Evolutionary conservation across 495 filamentous ascomycete species (phyloP).

Genomic region (Bryoglossum gracile): DNA sequence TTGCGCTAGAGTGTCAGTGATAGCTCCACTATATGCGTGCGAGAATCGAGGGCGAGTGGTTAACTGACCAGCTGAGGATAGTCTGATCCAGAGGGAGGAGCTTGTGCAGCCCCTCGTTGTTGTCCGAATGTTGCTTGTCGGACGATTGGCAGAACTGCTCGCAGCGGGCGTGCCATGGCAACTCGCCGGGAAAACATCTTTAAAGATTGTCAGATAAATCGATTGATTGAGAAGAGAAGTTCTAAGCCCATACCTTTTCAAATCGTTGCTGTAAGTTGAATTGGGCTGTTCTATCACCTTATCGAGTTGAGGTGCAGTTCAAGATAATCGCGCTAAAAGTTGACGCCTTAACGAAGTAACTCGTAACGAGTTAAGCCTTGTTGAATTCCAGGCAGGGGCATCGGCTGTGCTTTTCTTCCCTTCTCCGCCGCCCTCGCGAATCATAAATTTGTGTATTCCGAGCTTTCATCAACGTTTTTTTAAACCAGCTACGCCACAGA

Average conservation of each 20-base stretch:
- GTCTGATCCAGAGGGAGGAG: conserved; percentile 4
- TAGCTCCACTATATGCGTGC: too few relatives aligned
- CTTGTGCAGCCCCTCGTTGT: conserved; percentile 37
- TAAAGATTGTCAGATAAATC: not conserved
- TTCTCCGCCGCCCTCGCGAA: too few relatives aligned
- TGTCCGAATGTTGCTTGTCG: conserved; percentile 42
- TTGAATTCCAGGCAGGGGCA: too few relatives aligned
- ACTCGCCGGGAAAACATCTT: conserved; percentile 65
- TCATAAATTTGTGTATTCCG: conserved; percentile 1
- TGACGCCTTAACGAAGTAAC: too few relatives aligned
- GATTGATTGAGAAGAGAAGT: not conserved
- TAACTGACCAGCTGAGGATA: conserved; percentile 36
- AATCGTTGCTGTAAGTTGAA: conserved; percentile 1
- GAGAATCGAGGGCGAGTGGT: too few relatives aligned
- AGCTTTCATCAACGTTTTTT: conserved; percentile 24
- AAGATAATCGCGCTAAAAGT: not conserved
- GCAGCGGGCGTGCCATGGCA: conserved; percentile 42
- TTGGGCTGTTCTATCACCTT: conserved; percentile 3
- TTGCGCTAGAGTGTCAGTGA: conserved; percentile 20
- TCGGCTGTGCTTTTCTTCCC: too few relatives aligned
- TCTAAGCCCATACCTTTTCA: conserved; percentile 2
- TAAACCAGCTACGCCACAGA: conserved; percentile 34
- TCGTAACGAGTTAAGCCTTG: too few relatives aligned
- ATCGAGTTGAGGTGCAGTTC: too few relatives aligned
- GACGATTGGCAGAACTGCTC: conserved; percentile 37